phyloP scores from a whole-genome alignment of 257 asterid genomes.

The Pogostemon cablin region DNA sequence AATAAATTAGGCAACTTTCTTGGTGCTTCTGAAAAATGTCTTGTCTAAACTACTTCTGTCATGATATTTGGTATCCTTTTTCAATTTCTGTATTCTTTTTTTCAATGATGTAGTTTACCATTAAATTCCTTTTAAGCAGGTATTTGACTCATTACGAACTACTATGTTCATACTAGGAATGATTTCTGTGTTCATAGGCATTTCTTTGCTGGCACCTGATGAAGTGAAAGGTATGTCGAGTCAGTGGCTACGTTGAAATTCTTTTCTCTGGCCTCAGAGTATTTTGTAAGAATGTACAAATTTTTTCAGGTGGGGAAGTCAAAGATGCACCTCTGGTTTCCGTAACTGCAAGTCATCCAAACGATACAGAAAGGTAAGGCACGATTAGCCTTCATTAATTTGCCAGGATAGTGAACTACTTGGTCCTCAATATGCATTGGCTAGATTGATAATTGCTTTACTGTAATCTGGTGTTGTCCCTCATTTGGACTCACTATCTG shows the following conservation, averaged over 20 bases:
- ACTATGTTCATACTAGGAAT: constrained; percentile 93
- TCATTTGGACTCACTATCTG: constrained; percentile 17
- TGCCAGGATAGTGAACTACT: constrained; percentile 15
- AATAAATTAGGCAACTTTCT: neutral
- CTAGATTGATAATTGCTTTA: constrained; percentile 12
- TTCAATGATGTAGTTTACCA: constrained; percentile 16
- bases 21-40: constrained; percentile 4
- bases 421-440: constrained; percentile 4
- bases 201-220: constrained; percentile 95
- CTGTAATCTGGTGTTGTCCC: constrained; percentile 3
- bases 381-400: constrained; percentile 17
- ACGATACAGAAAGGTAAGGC: constrained; percentile 71
- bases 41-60: neutral
- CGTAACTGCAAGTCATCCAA: constrained; percentile 49
- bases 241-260: constrained; percentile 1
- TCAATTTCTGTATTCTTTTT: neutral
- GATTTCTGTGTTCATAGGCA: constrained; percentile 91
- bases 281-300: constrained; percentile 29
- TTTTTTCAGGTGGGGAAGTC: constrained; percentile 64
- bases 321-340: constrained; percentile 66
- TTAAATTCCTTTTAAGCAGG: constrained; percentile 54
- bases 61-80: constrained; percentile 6
- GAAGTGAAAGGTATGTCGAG: constrained; percentile 74
- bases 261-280: neutral
- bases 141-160: constrained; percentile 80